These are phyloP conservation scores for Solanum acaule DNA, from an alignment of 257 asterid genomes.

Conservation along the genomic window DNA sequence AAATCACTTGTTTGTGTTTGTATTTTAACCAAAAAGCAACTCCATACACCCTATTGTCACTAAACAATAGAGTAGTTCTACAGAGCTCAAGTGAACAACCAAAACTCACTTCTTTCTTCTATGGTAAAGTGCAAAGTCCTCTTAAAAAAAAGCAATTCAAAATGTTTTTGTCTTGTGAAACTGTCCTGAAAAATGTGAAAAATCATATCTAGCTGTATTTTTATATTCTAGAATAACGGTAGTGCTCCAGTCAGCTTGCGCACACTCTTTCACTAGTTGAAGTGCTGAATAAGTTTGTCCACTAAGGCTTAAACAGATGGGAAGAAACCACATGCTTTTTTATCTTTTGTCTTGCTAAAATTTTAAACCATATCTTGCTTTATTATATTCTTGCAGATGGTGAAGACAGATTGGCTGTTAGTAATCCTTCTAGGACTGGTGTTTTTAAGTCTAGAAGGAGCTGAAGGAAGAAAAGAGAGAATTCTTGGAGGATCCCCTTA, in stretches of 20 bases:
- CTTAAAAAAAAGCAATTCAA: neutral
- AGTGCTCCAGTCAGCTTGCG: neutral
- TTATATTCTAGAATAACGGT: neutral
- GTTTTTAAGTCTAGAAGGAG: conserved; percentile 1
- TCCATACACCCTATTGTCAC: neutral
- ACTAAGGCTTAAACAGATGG: neutral
- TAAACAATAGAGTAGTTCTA: conserved; percentile 5
- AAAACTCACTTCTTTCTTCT: neutral
- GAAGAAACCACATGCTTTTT: neutral
- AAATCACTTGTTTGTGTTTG: neutral
- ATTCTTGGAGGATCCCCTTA: neutral
- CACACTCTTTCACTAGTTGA: neutral
- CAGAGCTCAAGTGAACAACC: neutral
- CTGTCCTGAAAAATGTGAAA: neutral
- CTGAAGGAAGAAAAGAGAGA: conserved; percentile 14
- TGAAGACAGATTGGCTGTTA: neutral
- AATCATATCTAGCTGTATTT: neutral
- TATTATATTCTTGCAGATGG: conserved; percentile 10
- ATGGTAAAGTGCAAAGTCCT: neutral
- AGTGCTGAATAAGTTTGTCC: no score
- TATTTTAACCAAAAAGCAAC: neutral
- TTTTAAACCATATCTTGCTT: neutral
- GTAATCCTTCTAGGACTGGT: conserved; percentile 15
- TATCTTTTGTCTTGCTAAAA: neutral
- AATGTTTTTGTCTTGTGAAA: neutral